Conservation (phyloP, 2,329 filamentous ascomycete genomes). For the Hymenoscyphus salicellus region DNA sequence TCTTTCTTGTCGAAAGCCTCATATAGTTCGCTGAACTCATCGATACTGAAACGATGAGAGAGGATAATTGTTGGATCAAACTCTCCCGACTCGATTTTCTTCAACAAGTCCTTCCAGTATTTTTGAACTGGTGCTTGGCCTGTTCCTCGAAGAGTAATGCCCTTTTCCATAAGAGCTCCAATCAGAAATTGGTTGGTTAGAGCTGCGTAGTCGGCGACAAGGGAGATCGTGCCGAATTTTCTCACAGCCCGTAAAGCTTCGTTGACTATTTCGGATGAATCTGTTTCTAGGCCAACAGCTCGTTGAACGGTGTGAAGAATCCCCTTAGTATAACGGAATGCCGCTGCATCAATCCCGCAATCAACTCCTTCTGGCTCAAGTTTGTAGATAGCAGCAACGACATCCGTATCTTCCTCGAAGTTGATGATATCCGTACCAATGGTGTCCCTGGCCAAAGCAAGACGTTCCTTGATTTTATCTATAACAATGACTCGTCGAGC, state of each 20-base stretch:
- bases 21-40: slow-evolving; percentile 69
- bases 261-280: slow-evolving; percentile 58
- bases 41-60: slow-evolving; percentile 71
- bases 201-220: slow-evolving; percentile 48
- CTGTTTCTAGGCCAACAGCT: slow-evolving; percentile 56
- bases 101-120: slow-evolving; percentile 75
- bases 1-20: slow-evolving; percentile 56
- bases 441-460: slow-evolving; percentile 56
- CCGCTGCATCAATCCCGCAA: slow-evolving; percentile 63
- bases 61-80: slow-evolving; percentile 79
- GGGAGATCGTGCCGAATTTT: slow-evolving; percentile 55
- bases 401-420: slow-evolving; percentile 51
- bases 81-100: slow-evolving; percentile 61
- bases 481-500: slow-evolving; percentile 61
- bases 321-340: slow-evolving; percentile 58
- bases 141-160: slow-evolving; percentile 61
- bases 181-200: slow-evolving; percentile 65
- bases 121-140: slow-evolving; percentile 66
- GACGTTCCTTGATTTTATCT: slow-evolving; percentile 53
- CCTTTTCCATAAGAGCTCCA: slow-evolving; percentile 62
- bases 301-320: slow-evolving; percentile 58
- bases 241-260: slow-evolving; percentile 53
- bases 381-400: slow-evolving; percentile 56
- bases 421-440: slow-evolving; percentile 56
- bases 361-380: slow-evolving; percentile 58